Base-by-base conservation (phyloP, 345 rosid genomes). In the Euphorbia peplus region DNA sequence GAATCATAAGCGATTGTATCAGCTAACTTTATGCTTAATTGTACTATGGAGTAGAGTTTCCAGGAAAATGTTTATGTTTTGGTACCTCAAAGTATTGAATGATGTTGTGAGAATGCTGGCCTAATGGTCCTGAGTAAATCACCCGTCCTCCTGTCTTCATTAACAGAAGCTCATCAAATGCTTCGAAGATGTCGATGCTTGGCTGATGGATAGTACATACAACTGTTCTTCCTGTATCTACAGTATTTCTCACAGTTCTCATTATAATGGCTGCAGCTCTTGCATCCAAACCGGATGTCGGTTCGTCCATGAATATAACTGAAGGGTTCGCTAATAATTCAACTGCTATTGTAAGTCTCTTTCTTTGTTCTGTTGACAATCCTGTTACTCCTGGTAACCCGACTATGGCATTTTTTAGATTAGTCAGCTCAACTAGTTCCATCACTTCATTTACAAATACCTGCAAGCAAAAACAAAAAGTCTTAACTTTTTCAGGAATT, bases 361-460 rank as follows among this genome's bases (percentile, higher is more conserved):
- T 66, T 66, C 69, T 30, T 22, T 66, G 69, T 66, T 66, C 69
- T 32, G 68, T 65, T 15, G 68, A 50, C 58, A 65, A 29, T 42
- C 68, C 68, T 50, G 68, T 65, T 8, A 50, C 16, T 29, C 68
- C 68, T 30, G 58, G 68, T 16, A 48, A 32, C 60, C 81, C 81
- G 22, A 73, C 81, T 67, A 70, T 29, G 29, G 68, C 75, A 67
- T 78, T 70, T 52, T 69, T 73, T 18, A 74, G 82, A 52, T 51
- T 70, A 24, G 64, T 59, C 24, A 67, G 51, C 66, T 73, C 78
- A n/a, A 74, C 73, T 14, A 73, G 56, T 48, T 78, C 74, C 78
- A 74, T 70, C 70, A 74, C 73, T 71, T 78, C 76, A 57, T 74
- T 70, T 21, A 67, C 79, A 50, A 74, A 78, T 42, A 62, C 58